phyloP scores from a whole-genome alignment of 495 filamentous ascomycete species.

The Xylaria venustula region DNA sequence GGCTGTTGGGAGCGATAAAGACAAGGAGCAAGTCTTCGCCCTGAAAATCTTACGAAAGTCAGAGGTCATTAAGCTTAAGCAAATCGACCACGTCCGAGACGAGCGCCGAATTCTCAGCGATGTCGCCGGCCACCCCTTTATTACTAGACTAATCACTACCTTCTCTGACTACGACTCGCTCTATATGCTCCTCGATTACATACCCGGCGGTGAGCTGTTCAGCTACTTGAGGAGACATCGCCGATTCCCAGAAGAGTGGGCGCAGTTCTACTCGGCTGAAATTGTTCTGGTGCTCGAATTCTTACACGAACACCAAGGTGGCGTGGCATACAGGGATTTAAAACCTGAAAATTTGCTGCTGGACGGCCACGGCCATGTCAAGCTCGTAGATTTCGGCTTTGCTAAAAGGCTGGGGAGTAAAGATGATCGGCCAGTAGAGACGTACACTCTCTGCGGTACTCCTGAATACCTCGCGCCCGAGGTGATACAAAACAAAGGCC shows the following conservation, averaged over 20 bases:
- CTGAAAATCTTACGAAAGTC: conserved; percentile 88
- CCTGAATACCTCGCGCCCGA: conserved; percentile 96
- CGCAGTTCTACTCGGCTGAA: conserved; percentile 93
- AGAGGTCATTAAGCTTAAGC: conserved; percentile 90
- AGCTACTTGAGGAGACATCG: conserved; percentile 83
- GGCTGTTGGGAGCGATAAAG: conserved; percentile 49
- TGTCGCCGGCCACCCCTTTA: conserved; percentile 91
- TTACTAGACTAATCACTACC: conserved; percentile 84
- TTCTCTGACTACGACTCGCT: conserved; percentile 87
- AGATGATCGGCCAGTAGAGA: conserved; percentile 63
- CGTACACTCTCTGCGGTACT: conserved; percentile 94
- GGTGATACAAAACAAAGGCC: conserved; percentile 92
- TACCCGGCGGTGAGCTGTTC: conserved; percentile 94
- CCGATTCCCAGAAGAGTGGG: conserved; percentile 80
- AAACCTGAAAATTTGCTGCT: conserved; percentile 96
- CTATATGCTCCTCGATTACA: conserved; percentile 92
- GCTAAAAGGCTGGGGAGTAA: conserved; percentile 72
- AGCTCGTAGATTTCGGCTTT: conserved; percentile 98
- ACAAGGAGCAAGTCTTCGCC: conserved; percentile 75
- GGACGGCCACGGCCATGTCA: conserved; percentile 89
- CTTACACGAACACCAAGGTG: conserved; percentile 77
- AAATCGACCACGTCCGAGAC: conserved; percentile 95
- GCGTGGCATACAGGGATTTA: conserved; percentile 90
- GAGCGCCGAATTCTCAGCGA: conserved; percentile 84
- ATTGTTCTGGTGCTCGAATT: conserved; percentile 91